A percentile compares a stretch with the other conserved stretches of the same genome.
Conservation (phyloP, 2,329 filamentous ascomycete genomes). For the Stachybotrys chlorohalonatus region DNA sequence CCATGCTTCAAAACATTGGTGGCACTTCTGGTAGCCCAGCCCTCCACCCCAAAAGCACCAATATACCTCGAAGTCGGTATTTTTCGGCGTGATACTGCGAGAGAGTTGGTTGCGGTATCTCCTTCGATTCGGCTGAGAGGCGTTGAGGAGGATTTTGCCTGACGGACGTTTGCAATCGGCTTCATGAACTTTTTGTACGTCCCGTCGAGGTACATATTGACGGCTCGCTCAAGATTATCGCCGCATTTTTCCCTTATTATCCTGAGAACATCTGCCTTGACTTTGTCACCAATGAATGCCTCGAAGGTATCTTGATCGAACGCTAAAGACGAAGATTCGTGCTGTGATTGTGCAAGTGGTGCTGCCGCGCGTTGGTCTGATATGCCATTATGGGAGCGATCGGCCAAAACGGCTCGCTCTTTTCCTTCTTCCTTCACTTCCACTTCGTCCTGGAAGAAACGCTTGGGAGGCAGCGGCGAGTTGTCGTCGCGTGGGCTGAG, state of each 20-base stretch:
- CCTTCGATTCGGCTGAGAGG: neutral
- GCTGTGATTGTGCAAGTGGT: conserved; percentile 5
- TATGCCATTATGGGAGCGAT: neutral
- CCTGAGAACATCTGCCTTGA: conserved; percentile 37
- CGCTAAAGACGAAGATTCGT: conserved; percentile 18
- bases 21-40: conserved; percentile 86
- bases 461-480: conserved; percentile 7
- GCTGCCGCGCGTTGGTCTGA: conserved; percentile 3
- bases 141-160: conserved; percentile 2
- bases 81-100: conserved; percentile 6
- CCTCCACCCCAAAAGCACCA: conserved; percentile 83
- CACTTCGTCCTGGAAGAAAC: neutral
- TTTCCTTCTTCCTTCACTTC: conserved; percentile 14
- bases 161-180: conserved; percentile 3
- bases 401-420: conserved; percentile 12
- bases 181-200: conserved; percentile 48
- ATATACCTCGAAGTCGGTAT: conserved; percentile 57
- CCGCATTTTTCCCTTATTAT: conserved; percentile 46
- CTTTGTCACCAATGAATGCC: conserved; percentile 48
- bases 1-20: conserved; percentile 66
- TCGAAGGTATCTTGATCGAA: conserved; percentile 53
- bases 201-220: conserved; percentile 63
- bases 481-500: conserved; percentile 10
- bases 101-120: neutral
- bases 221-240: conserved; percentile 50